Evolutionary conservation across 306 rosid genomes (phyloP).

Genomic region (Calophaca sinica): DNA sequence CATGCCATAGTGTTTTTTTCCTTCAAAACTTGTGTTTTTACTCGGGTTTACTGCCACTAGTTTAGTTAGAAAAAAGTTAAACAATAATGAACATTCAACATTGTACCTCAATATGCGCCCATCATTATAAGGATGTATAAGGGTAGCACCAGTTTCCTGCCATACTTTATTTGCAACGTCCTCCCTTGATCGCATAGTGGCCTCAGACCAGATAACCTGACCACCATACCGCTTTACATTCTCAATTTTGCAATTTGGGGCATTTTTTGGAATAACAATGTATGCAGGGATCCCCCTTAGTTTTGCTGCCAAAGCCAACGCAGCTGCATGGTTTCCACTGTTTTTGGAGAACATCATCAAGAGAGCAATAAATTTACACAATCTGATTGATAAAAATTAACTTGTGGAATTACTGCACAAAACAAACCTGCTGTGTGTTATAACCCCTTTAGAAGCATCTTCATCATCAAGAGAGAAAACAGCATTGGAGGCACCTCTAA

Average conservation of each 20-base stretch:
- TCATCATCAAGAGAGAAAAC: conserved; percentile 76
- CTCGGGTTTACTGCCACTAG: no score
- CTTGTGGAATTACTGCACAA: conserved; percentile 37
- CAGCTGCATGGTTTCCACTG: conserved; percentile 98
- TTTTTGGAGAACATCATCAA: conserved; percentile 53
- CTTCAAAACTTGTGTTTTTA: no score
- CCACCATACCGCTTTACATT: conserved; percentile 87
- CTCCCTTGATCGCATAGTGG: conserved; percentile 74
- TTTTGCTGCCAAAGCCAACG: conserved; percentile 94
- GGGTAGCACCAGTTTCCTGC: conserved; percentile 83
- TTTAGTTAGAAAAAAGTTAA: no score
- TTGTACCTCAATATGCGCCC: conserved; percentile 76
- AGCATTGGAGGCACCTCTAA: conserved; percentile 96
- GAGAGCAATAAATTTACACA: conserved; percentile 30
- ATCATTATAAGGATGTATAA: conserved; percentile 86
- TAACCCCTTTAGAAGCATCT: conserved; percentile 85
- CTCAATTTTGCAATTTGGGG: conserved; percentile 88
- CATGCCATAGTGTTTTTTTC: no score
- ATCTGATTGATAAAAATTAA: conserved; percentile 1
- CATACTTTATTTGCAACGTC: conserved; percentile 63
- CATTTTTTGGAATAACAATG: conserved; percentile 78
- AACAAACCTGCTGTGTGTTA: conserved; percentile 93
- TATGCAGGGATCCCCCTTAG: conserved; percentile 86
- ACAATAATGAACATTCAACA: conserved; percentile 8
- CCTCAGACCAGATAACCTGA: conserved; percentile 75